Conservation (phyloP, 2,329 filamentous ascomycete species). For the Ophiognomonia clavigignenti-juglandacearum region DNA sequence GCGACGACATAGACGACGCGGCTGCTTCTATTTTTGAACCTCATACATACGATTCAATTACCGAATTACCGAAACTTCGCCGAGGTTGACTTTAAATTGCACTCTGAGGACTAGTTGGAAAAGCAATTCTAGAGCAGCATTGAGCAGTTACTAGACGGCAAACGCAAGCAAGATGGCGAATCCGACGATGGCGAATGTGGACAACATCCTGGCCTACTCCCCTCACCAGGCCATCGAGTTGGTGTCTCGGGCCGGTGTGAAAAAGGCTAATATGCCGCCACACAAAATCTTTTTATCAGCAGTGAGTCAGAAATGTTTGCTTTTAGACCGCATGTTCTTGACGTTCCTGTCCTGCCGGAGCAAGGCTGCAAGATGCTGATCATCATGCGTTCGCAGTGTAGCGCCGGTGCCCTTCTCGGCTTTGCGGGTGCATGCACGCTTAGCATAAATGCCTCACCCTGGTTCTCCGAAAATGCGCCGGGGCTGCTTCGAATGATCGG, state of each 20-base stretch:
- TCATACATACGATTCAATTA: too few species aligned
- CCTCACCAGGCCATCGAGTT: slow-evolving; percentile 45
- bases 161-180: background rate
- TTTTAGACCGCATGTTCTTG: too few species aligned
- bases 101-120: too few species aligned
- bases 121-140: too few species aligned
- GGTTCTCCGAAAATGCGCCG: slow-evolving; percentile 43
- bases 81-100: too few species aligned
- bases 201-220: slow-evolving; percentile 32
- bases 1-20: too few species aligned
- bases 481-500: slow-evolving; percentile 40
- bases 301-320: too few species aligned
- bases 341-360: too few species aligned
- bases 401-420: slow-evolving; percentile 45
- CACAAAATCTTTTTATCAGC: slow-evolving; percentile 48
- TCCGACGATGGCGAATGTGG: slow-evolving; percentile 6
- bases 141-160: background rate
- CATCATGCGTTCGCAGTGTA: too few species aligned
- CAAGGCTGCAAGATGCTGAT: too few species aligned
- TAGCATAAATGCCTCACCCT: slow-evolving; percentile 39
- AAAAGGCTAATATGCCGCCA: slow-evolving; percentile 47
- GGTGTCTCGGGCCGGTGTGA: slow-evolving; percentile 42
- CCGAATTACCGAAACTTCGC: too few species aligned
- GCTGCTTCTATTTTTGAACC: too few species aligned
- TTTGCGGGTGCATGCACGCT: slow-evolving; percentile 45